phyloP scores from a whole-genome alignment of 192 early-diverging fungal species.

The Rhizophagus prolifer region DNA sequence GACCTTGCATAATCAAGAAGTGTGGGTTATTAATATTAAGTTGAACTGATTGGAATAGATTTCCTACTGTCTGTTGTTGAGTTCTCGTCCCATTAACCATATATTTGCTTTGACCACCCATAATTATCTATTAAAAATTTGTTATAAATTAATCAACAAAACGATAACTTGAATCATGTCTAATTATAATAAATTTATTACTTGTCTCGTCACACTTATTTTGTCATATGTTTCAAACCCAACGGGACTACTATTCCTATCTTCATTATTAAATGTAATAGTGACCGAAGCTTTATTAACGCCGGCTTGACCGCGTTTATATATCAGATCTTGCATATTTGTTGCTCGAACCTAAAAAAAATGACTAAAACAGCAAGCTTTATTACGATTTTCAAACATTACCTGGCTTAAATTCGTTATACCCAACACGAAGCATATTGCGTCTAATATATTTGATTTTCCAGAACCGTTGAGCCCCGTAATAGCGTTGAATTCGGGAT shows the following conservation, averaged over 20 bases:
- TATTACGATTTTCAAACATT: neutral
- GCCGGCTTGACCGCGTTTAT: slow-evolving; percentile 98
- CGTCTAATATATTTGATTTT: slow-evolving; percentile 98
- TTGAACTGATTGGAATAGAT: slow-evolving; percentile 94
- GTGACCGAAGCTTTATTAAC: slow-evolving; percentile 97
- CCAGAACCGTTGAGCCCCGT: slow-evolving; percentile 98
- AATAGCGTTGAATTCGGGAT: slow-evolving; percentile 96
- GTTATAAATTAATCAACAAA: too few species aligned
- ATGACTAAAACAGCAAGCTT: neutral
- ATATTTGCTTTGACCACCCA: slow-evolving; percentile 95
- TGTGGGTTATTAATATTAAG: slow-evolving; percentile 99
- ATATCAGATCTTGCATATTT: slow-evolving; percentile 93
- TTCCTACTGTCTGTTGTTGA: slow-evolving; percentile 86
- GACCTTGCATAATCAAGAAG: slow-evolving; percentile 99
- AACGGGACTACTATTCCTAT: slow-evolving; percentile 79
- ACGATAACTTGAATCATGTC: too few species aligned
- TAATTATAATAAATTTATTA: too few species aligned
- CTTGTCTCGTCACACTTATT: slow-evolving; percentile 95
- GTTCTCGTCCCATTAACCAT: slow-evolving; percentile 92
- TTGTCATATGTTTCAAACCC: slow-evolving; percentile 83
- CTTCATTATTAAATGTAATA: slow-evolving; percentile 93
- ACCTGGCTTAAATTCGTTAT: slow-evolving; percentile 92
- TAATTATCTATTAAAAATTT: slow-evolving; percentile 51
- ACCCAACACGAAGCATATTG: slow-evolving; percentile 98
- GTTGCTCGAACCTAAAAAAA: slow-evolving; percentile 76